Evolutionary conservation across 1,284 basidiomycete genomes (phyloP), one percentile per base, ranked within the genome.

Genomic region (Austroboletus niveus): DNA sequence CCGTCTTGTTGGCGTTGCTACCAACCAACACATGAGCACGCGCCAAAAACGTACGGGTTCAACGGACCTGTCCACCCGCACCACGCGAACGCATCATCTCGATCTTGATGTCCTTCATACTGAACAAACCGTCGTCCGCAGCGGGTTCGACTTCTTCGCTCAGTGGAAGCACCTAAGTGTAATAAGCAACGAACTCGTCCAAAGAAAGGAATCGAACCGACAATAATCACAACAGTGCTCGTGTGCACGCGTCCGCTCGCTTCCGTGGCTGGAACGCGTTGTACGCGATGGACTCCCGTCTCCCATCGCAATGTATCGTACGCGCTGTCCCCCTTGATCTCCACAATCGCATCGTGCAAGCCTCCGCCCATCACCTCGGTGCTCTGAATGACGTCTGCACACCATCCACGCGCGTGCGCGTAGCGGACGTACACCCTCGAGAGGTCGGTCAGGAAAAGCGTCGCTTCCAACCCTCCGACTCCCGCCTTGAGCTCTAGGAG

Each of bases 1-100:
- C 97, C 0, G 96, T 99, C 78, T 92, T 94, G 75, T 99, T 99
- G 63, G 99, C 97, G 72, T 99, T 96, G 87, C 96, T 24, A 24
- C 22, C 22, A 24, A 24, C 22, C 22, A 24, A 3, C 22, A 5
- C 22, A 24, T 24, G 22, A 24, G 48, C 15, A 22, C 12, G 40
- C 12, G 5, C 17, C 15, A 17, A 44, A 48, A 6, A 10, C 2
- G 14, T 4, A 9, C 42, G 30, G 2, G 17, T 8, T 46, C 30
- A 5, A 60, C 73, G 48, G 56, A 90, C 89, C 78, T 94, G 94
- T n/a, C 97, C 96, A 45, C 97, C 97, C 4, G 97, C 96, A 43
- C 97, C 97, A 32, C 94, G 75, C 0, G 95, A 83, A 17, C 96
- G 84, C 95, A 98, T 98, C 42, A 96, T 92, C 63, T 98, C 96